Evolutionary conservation across 1,139 yeast genomes (phyloP).

Genomic region (Pneumocystis jirovecii): DNA sequence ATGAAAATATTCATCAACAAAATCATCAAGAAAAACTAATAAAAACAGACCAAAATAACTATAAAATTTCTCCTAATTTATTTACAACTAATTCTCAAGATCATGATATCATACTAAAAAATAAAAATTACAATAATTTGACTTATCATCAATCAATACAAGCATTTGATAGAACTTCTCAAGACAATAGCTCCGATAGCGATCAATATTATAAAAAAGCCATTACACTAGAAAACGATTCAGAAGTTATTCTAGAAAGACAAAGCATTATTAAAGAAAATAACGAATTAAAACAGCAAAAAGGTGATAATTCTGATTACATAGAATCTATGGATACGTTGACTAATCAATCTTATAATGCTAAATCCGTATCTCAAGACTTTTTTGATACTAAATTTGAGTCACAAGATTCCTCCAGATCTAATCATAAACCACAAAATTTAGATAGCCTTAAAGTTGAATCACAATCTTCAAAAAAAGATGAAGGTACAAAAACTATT

Average conservation of each 20-base stretch:
- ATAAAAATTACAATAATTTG: background rate
- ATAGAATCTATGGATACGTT: background rate
- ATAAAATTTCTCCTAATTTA: background rate
- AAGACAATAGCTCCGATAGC: background rate
- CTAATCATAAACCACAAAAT: background rate
- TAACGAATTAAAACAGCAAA: background rate
- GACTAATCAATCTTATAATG: background rate
- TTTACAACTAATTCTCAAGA: background rate
- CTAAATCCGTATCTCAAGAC: background rate
- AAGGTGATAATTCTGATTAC: background rate
- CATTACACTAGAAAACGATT: background rate
- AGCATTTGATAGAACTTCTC: background rate
- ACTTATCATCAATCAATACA: background rate
- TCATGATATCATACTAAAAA: background rate
- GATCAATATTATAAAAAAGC: background rate
- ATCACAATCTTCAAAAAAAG: background rate
- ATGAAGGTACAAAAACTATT: conserved; percentile 3
- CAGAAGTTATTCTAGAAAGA: background rate
- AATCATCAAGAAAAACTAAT: background rate
- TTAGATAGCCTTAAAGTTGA: background rate
- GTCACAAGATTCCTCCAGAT: background rate
- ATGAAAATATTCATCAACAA: background rate
- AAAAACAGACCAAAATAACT: background rate
- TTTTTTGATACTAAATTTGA: background rate
- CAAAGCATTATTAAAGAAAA: background rate